Base-by-base conservation (phyloP, 2,329 filamentous ascomycete species). In the Fusarium cicatricum region DNA sequence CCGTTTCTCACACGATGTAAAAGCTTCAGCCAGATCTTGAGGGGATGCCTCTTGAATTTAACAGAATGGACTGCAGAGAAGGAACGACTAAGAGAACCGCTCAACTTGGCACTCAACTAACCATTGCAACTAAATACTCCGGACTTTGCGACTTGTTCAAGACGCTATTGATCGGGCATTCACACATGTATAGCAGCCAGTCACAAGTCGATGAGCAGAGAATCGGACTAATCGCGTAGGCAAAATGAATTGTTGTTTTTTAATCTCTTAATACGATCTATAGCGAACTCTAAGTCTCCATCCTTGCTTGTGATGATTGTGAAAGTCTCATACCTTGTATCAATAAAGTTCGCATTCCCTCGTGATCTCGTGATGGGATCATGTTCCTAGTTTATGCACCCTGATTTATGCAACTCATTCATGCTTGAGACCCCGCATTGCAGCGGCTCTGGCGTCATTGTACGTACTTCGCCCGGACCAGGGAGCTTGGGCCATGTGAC, bases 141-240 rank as follows among this genome's bases (percentile, higher is more conserved):
- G 21, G 21, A 15, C 37, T 63, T 52, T 19, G 31, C 19, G 46
- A 39, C 34, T 59, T 41, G 19, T 9, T 51, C n/a, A 52, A 16
- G 16, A 40, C 55, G 43, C 34, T 45, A 26, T 48, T 42, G 38
- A 53, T 42, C 41, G 39, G 17, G 36, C 28, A 26, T 48, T 46
- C 15, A 52, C 36, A 33, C 33, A 23, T 62, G 17, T 44, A 48
- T 55, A 54, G 37, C 58, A 46, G 55, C 40, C 45, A 45, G 43
- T 46, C 38, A 62, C 38, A 53, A 38, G 39, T 61, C 37, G 42
- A 48, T 48, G 38, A 49, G 14, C 40, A 44, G 55, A 53, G 49
- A 52, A 58, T 38, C 51, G 55, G 47, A 69, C 66, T 69, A 69
- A 69, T 69, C 52, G 55, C 58, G 58, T 66, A 69, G 66, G 66